Base-by-base conservation (phyloP, 495 filamentous ascomycete species). In the Aspergillus olivimuriae region DNA sequence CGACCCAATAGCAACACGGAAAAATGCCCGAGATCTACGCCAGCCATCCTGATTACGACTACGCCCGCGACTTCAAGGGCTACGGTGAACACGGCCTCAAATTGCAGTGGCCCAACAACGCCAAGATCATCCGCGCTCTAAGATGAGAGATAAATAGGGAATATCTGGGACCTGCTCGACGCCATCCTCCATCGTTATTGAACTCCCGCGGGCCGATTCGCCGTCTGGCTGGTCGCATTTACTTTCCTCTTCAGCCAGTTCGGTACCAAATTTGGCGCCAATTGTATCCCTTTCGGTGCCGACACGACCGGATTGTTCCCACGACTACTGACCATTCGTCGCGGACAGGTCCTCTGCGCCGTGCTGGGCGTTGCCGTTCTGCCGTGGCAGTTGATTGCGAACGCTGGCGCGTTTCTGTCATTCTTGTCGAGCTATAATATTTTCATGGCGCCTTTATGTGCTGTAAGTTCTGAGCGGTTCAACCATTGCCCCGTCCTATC, bases 361-460 rank as follows among this genome's bases (percentile, higher is more conserved):
- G 14, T 48, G 3, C 18, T 48, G 1, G 46, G 46, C 0, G 31
- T 48, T n/a, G 32, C 31, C 1, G 39, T 48, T 1, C 32, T 42
- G 9, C 46, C 46, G 5, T 48, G 46, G 46, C 34, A 48, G 23
- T n/a, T 48, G 2, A 32, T 48, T 4, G 44, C 44, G 0, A 47
- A 39, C 28, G 37, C 36, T 4, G 23, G 36, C 11, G 44, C 28
- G 6, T 47, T 47, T 17, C 16, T 46, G 21, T 33, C 24, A 3
- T 46, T 46, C 35, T 17, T 46, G 35, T 35, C 34, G 1, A 46
- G 44, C 33, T 46, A 46, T 40, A 46, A 46, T 24, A 46, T 46
- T n/a, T 46, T 46, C 18, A 46, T 46, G 44, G 44, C 44, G 16
- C 44, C 44, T 23, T 21, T 46, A 12, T 46, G 44, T 34, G 44